These are phyloP conservation scores for Paraphoma chrysanthemicola DNA, from an alignment of 2,329 filamentous ascomycete genomes.

Conservation along the genomic window DNA sequence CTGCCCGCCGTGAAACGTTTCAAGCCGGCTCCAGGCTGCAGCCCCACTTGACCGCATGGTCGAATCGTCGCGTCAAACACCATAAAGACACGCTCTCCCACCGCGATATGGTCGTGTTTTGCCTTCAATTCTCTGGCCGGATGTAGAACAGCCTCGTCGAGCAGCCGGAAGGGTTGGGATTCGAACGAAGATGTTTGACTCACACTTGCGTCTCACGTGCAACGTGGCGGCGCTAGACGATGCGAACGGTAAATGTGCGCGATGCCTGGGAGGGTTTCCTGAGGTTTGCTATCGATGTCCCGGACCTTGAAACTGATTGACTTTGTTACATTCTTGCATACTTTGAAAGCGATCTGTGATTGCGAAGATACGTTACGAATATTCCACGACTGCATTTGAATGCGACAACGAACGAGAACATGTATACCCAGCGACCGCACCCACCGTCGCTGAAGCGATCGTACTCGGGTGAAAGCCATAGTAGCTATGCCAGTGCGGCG, in stretches of 20 bases:
- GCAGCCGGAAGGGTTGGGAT: conserved; percentile 20
- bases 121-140: conserved; percentile 39
- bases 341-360: conserved; percentile 13
- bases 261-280: conserved; percentile 39
- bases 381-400: conserved; percentile 16
- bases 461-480: conserved; percentile 45
- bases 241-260: conserved; percentile 39
- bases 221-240: conserved; percentile 25
- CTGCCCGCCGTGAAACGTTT: conserved; percentile 36
- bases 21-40: conserved; percentile 37
- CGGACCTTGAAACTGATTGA: conserved; percentile 24
- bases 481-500: conserved; percentile 40
- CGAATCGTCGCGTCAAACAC: conserved; percentile 50
- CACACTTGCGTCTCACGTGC: conserved; percentile 52
- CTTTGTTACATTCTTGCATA: conserved; percentile 13
- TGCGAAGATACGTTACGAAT: conserved; percentile 10
- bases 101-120: conserved; percentile 52
- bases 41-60: conserved; percentile 29
- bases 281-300: conserved; percentile 33
- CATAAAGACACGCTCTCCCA: conserved; percentile 47
- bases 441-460: conserved; percentile 49
- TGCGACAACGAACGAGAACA: conserved; percentile 26
- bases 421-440: conserved; percentile 43
- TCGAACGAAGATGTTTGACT: conserved; percentile 43
- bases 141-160: conserved; percentile 31